Evolutionary conservation across 2,329 filamentous ascomycete genomes (phyloP).

Genomic region (Colletotrichum trifolii): DNA sequence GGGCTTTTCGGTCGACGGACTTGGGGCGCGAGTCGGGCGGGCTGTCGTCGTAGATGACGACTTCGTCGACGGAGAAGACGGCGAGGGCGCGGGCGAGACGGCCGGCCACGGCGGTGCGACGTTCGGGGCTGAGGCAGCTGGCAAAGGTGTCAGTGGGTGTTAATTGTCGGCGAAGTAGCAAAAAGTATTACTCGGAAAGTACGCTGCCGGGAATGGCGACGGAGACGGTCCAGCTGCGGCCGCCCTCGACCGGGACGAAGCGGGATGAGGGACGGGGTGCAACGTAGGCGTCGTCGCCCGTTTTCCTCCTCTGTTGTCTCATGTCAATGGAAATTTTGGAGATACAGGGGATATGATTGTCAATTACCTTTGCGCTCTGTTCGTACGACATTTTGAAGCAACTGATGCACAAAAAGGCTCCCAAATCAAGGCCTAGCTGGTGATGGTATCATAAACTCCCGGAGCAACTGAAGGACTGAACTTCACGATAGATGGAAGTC

Average conservation of each 20-base stretch:
- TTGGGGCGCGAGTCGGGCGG: constrained; percentile 57
- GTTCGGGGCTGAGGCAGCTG: constrained; percentile 78
- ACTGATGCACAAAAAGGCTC: not conserved
- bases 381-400: constrained; percentile 30
- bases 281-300: constrained; percentile 53
- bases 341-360: rapidly evolving
- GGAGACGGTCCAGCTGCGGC: constrained; percentile 79
- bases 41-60: constrained; percentile 83
- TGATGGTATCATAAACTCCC: constrained; percentile 4
- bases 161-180: not conserved
- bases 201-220: constrained; percentile 84
- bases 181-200: constrained; percentile 71
- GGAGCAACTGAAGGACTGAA: not conserved
- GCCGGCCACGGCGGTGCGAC: constrained; percentile 78
- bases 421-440: not conserved
- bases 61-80: constrained; percentile 86
- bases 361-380: constrained; percentile 38
- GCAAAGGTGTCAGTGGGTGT: not conserved
- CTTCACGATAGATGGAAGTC: constrained; percentile 9
- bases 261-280: constrained; percentile 68
- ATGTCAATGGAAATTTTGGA: not conserved
- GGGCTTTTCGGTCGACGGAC: constrained; percentile 61
- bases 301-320: constrained; percentile 60
- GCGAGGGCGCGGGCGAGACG: constrained; percentile 84
- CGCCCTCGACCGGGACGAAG: constrained; percentile 71